phyloP scores from a whole-genome alignment of 192 early-diverging fungal genomes.

The Coemansia sp. region DNA sequence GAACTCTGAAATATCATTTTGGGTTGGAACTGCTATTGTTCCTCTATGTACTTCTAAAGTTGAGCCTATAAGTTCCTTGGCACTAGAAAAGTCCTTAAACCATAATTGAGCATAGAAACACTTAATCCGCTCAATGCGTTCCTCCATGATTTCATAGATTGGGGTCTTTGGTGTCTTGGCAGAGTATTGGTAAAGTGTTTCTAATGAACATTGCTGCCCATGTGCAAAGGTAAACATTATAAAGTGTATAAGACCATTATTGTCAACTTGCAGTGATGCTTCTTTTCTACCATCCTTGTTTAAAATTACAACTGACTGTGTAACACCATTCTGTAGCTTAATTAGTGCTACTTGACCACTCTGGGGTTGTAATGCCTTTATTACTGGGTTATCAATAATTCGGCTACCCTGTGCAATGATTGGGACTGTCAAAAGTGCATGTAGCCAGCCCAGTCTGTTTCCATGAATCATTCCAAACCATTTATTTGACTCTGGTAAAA shows the following conservation, averaged over 20 bases:
- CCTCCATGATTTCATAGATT: conserved; percentile 34
- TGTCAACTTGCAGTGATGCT: conserved; percentile 37
- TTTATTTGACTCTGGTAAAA: conserved; percentile 20
- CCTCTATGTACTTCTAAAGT: neutral
- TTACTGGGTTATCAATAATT: conserved; percentile 58
- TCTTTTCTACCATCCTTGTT: conserved; percentile 6
- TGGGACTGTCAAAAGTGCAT: conserved; percentile 69
- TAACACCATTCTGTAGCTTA: neutral
- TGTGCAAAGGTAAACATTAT: conserved; percentile 30
- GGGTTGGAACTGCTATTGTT: neutral
- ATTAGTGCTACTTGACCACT: conserved; percentile 51
- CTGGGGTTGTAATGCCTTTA: conserved; percentile 59
- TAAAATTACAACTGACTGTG: neutral
- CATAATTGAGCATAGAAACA: conserved; percentile 85
- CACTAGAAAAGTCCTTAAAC: conserved; percentile 49
- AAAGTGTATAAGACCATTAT: conserved; percentile 44
- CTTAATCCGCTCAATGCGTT: conserved; percentile 77
- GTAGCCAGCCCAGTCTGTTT: conserved; percentile 71
- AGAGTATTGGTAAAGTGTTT: neutral
- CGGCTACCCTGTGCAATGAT: conserved; percentile 68
- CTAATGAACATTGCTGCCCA: conserved; percentile 28
- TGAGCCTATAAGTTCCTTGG: neutral
- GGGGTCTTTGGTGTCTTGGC: neutral
- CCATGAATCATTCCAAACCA: conserved; percentile 77
- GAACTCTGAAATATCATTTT: neutral